A percentile compares a stretch with the other conserved stretches of the same genome.
Evolutionary conservation across 2,329 filamentous ascomycete species (phyloP).

Genomic region (Coniochaeta sp.): DNA sequence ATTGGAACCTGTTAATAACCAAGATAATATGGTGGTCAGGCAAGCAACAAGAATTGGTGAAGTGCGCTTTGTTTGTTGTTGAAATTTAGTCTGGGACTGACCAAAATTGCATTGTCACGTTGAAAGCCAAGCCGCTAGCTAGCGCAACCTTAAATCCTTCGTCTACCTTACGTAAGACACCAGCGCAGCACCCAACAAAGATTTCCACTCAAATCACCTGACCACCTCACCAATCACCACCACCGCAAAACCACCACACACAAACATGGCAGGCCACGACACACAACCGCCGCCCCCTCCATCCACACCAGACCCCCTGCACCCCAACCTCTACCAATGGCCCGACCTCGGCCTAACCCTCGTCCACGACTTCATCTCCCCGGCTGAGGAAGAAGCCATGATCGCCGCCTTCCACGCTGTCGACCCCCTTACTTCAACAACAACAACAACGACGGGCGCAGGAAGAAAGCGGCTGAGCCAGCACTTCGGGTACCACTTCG

Average conservation of each 20-base stretch:
- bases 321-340: constrained; percentile 13
- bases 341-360: constrained; percentile 13
- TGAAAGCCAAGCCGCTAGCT: too few relatives aligned
- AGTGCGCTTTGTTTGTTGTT: too few relatives aligned
- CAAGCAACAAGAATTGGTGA: too few relatives aligned
- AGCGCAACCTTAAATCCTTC: constrained; percentile 17
- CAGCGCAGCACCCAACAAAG: too few relatives aligned
- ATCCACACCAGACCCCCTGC: constrained; percentile 6
- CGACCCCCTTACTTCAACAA: constrained; percentile 15
- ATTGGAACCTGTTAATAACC: too few relatives aligned
- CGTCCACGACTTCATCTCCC: constrained; percentile 16
- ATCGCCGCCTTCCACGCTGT: constrained; percentile 37
- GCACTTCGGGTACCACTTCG: constrained; percentile 16
- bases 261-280: constrained; percentile 2
- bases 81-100: too few relatives aligned
- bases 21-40: too few relatives aligned
- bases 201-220: constrained; percentile 17
- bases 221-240: constrained; percentile 52
- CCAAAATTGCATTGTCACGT: too few relatives aligned
- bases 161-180: constrained; percentile 29
- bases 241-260: too few relatives aligned
- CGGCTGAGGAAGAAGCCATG: constrained; percentile 18
- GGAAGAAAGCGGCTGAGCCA: constrained; percentile 14
- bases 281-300: too few relatives aligned
- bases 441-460: too few relatives aligned